These are phyloP conservation scores for Arthroderma sp. DNA, from an alignment of 2,329 filamentous ascomycete genomes.

Conservation along the genomic window DNA sequence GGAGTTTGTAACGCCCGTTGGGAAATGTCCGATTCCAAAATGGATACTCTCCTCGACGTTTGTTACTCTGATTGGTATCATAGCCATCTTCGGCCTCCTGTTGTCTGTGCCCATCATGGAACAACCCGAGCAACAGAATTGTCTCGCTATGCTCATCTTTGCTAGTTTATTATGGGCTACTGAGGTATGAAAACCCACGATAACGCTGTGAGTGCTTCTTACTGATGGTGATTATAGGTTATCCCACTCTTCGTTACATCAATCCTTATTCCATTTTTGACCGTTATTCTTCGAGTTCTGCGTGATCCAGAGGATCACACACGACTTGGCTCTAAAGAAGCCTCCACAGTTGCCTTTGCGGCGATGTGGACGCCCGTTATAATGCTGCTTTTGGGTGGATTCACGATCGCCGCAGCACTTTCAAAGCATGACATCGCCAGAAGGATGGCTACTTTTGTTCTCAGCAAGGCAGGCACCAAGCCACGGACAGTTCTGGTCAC, in stretches of 20 bases:
- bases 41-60: conserved; percentile 80
- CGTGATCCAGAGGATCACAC: conserved; percentile 57
- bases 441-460: conserved; percentile 85
- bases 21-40: conserved; percentile 57
- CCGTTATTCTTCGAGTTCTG: conserved; percentile 74
- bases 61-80: conserved; percentile 56
- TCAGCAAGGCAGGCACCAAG: conserved; percentile 89
- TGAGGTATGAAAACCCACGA: conserved; percentile 47
- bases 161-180: conserved; percentile 94
- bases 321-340: conserved; percentile 65
- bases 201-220: neutral
- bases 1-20: conserved; percentile 66
- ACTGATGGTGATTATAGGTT: conserved; percentile 39
- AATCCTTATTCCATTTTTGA: conserved; percentile 82
- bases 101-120: conserved; percentile 71
- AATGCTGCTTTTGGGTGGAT: conserved; percentile 91
- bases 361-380: conserved; percentile 99
- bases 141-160: conserved; percentile 81
- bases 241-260: conserved; percentile 97
- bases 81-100: conserved; percentile 61
- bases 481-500: conserved; percentile 83
- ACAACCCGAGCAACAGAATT: conserved; percentile 85
- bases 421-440: conserved; percentile 98
- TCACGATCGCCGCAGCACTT: conserved; percentile 85
- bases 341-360: conserved; percentile 73